Base-by-base conservation (phyloP, 768 basidiomycete genomes). In the Tulasnella sp. region DNA sequence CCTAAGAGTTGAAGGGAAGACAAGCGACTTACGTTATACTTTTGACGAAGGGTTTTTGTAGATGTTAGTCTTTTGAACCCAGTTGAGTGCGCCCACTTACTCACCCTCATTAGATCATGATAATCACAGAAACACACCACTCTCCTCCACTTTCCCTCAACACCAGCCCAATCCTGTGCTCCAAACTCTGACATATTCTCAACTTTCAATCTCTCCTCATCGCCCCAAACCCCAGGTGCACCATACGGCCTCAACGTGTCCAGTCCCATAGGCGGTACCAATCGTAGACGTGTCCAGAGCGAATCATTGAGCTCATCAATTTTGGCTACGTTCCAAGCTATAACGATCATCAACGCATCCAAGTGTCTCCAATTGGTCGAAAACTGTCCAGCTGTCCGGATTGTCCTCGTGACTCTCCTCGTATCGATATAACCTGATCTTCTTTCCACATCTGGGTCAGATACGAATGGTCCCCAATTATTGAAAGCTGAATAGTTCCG, bases 101-200 rank as follows among this genome's bases (percentile, higher is more conserved):
- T n/a, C n/a, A n/a, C n/a, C 12, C 49, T 34, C 19, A 37, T 32
- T n/a, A 59, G 47, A 34, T 59, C 57, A 8, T 78, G 71, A 62
- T 83, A 83, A 66, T 85, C 83, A 79, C 84, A 78, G 58, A 82
- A 85, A 54, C 75, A 83, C 16, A 85, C 76, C 54, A 78, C 77
- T 62, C 83, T 68, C 56, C 73, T 69, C 83, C 83, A 87, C n/a
- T 69, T 72, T 5, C 83, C 83, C 62, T 79, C 76, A 2, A 84
- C 72, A 9, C 81, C 81, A 16, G 82, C 81, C 84, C 84, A 86
- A 35, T 63, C 59, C 7, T 59, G 29, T 15, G 7, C 34, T 24
- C 28, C 27, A 22, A 24, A 22, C 41, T 49, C 15, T 12, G 34
- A 12, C 12, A 35, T 16, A 35, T 35, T 12, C 12, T 35, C 12